A percentile compares a stretch with the other conserved stretches of the same genome.
Evolutionary conservation across 225 moss, liverwort and hornwort genomes (phyloP).

Genomic region (Climacium dendroides): DNA sequence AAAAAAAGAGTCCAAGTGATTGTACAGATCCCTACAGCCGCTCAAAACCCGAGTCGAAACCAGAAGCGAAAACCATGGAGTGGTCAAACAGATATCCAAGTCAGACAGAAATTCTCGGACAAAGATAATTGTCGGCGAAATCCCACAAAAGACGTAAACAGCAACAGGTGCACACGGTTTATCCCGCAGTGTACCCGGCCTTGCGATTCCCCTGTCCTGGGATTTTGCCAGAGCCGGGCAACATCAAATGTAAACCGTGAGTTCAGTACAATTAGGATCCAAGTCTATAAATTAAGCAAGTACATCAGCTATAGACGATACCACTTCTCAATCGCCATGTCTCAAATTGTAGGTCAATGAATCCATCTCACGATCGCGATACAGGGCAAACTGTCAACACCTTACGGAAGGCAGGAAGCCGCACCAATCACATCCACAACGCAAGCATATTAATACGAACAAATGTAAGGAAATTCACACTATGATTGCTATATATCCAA

Average conservation of each 20-base stretch:
- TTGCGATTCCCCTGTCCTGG: neutral
- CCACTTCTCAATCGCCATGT: neutral
- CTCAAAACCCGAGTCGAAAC: neutral
- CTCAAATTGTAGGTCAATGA: neutral
- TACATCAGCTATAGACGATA: neutral
- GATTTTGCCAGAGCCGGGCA: neutral
- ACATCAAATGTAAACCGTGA: neutral
- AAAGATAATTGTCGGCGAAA: neutral
- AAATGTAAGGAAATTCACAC: neutral
- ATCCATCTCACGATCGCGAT: neutral
- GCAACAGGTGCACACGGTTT: neutral
- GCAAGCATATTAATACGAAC: neutral
- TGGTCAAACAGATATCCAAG: neutral
- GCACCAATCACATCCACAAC: neutral
- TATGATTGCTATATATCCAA: too few species aligned
- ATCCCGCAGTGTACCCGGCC: neutral
- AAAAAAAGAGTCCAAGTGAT: neutral
- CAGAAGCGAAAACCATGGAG: neutral
- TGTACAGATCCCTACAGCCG: neutral
- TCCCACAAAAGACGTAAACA: neutral
- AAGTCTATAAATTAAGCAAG: neutral
- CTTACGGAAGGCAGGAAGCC: neutral
- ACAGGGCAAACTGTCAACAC: neutral
- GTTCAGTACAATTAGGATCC: neutral
- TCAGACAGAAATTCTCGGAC: neutral